A percentile compares a stretch with the other conserved stretches of the same genome.
Conservation (phyloP, 176 grass and related monocot species). For the Luzula sylvatica region DNA sequence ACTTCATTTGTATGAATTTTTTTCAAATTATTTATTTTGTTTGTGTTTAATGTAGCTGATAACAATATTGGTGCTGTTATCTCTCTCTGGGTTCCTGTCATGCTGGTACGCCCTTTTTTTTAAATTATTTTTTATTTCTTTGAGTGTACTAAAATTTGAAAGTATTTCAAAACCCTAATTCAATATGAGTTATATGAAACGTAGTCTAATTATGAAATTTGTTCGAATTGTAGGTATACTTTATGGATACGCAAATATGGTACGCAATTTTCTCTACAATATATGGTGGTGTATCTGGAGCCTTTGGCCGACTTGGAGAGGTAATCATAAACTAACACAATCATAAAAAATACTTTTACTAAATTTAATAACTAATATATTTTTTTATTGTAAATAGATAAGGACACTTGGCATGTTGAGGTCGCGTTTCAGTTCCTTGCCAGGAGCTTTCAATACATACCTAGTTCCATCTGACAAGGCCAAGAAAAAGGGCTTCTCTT, state of each 20-base stretch:
- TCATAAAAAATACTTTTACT: background rate
- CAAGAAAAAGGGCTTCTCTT: constrained; percentile 54
- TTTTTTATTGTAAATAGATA: constrained; percentile 41
- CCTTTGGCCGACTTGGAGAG: constrained; percentile 90
- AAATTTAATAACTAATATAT: background rate
- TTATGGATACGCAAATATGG: constrained; percentile 99
- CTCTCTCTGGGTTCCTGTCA: constrained; percentile 82
- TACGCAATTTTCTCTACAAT: constrained; percentile 89
- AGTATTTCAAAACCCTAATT: no score
- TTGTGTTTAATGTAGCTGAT: constrained; percentile 41
- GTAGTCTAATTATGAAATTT: background rate
- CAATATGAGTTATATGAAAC: background rate
- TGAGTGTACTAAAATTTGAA: background rate
- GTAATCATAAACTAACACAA: constrained; percentile 28
- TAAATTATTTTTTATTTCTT: constrained; percentile 7
- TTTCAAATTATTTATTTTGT: constrained; percentile 12
- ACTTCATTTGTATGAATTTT: background rate
- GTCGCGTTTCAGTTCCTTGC: constrained; percentile 91
- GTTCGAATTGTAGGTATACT: constrained; percentile 55
- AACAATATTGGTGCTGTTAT: constrained; percentile 70
- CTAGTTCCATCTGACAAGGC: constrained; percentile 72
- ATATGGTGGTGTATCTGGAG: constrained; percentile 86
- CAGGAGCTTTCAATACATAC: constrained; percentile 90
- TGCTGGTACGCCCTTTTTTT: constrained; percentile 46
- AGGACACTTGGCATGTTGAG: constrained; percentile 90